Conservation (phyloP, 2,329 filamentous ascomycete genomes). For the Colletotrichum sojae region DNA sequence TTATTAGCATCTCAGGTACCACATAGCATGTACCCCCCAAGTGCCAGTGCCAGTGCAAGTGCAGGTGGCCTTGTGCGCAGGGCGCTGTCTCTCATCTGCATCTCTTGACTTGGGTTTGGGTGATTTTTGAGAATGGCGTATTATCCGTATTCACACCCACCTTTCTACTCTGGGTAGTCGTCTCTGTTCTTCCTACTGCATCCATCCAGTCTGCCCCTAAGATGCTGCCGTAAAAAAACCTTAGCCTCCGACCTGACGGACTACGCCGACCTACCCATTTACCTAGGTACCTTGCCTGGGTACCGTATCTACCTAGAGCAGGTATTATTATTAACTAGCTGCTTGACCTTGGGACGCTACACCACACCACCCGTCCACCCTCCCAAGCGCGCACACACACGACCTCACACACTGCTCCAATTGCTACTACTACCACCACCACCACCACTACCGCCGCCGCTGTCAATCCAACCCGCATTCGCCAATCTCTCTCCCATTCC, state of each 20-base stretch:
- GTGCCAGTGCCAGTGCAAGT: too few relatives aligned
- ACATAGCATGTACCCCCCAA: too few relatives aligned
- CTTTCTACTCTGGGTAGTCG: constrained; percentile 23
- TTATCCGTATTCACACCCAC: not conserved
- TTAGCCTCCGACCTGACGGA: constrained; percentile 1
- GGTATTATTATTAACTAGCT: not conserved
- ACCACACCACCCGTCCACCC: constrained; percentile 1
- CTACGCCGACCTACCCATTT: not conserved
- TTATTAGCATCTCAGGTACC: not conserved
- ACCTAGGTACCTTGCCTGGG: not conserved
- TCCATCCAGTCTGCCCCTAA: constrained; percentile 24
- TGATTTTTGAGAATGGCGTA: not conserved
- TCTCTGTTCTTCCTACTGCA: constrained; percentile 16
- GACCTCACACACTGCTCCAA: constrained; percentile 10
- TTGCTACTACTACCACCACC: not conserved
- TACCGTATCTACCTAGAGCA: not conserved
- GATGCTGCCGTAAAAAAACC: constrained; percentile 21
- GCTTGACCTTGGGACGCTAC: not conserved
- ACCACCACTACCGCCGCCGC: constrained; percentile 19
- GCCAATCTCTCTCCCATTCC: constrained; percentile 33
- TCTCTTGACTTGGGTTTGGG: not conserved
- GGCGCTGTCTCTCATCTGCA: constrained; percentile 9
- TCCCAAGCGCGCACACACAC: not conserved
- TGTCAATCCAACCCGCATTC: constrained; percentile 31
- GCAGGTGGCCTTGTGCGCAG: too few relatives aligned